Evolutionary conservation across 495 filamentous ascomycete species (phyloP).

Genomic region (Aeminium ludgeri): DNA sequence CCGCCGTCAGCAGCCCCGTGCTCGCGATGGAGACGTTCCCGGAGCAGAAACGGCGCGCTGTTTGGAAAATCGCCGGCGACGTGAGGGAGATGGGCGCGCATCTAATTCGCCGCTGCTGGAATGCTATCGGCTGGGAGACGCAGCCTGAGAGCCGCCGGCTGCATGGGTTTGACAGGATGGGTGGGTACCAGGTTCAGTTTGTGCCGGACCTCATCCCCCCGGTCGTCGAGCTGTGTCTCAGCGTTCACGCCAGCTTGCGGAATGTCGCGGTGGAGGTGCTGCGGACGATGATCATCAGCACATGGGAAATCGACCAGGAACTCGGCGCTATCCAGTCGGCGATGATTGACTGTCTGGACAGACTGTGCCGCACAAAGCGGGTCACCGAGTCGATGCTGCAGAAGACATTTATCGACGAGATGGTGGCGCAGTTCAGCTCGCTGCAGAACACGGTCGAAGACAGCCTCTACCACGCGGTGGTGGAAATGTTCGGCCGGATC

Average conservation of each 20-base stretch:
- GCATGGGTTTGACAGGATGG: slow-evolving; percentile 70
- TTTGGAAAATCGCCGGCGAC: slow-evolving; percentile 98
- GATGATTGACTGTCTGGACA: slow-evolving; percentile 87
- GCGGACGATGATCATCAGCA: slow-evolving; percentile 94
- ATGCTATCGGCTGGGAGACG: slow-evolving; percentile 93
- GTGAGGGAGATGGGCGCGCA: slow-evolving; percentile 83
- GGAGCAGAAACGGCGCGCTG: slow-evolving; percentile 85
- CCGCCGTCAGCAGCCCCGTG: slow-evolving; percentile 72
- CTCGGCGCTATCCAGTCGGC: slow-evolving; percentile 84
- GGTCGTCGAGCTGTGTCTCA: slow-evolving; percentile 85
- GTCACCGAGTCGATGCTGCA: slow-evolving; percentile 79
- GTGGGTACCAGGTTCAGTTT: slow-evolving; percentile 96
- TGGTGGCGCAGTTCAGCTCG: slow-evolving; percentile 63
- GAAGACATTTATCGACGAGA: slow-evolving; percentile 79
- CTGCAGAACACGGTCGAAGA: slow-evolving; percentile 50
- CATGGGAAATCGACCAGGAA: slow-evolving; percentile 94
- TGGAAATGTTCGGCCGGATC: slow-evolving; percentile 61
- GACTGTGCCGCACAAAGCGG: slow-evolving; percentile 74
- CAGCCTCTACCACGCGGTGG: slow-evolving; percentile 57
- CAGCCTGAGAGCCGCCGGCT: slow-evolving; percentile 52
- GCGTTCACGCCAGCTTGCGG: slow-evolving; percentile 81
- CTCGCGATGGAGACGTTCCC: slow-evolving; percentile 91
- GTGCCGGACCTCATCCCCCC: slow-evolving; percentile 81
- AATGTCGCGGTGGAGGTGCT: slow-evolving; percentile 82
- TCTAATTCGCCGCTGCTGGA: slow-evolving; percentile 70